phyloP scores from a whole-genome alignment of 768 basidiomycete genomes.

The Termitomyces sp. region DNA sequence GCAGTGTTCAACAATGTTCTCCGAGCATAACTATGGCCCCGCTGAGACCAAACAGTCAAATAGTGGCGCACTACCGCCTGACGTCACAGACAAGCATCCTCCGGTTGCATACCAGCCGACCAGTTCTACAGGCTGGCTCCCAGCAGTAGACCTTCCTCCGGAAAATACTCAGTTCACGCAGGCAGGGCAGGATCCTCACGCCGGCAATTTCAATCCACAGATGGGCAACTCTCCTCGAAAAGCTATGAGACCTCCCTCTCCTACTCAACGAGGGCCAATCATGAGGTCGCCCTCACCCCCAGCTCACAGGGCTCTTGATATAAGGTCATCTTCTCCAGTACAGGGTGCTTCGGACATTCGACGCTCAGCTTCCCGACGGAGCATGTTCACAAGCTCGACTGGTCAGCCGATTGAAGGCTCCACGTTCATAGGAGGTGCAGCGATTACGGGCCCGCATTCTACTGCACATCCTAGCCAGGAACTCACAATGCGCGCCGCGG shows the following conservation, averaged over 20 bases:
- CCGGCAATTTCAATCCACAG: not conserved
- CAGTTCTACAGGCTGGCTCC: constrained; percentile 14
- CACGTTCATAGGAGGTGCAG: constrained; percentile 52
- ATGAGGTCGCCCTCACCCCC: constrained; percentile 1
- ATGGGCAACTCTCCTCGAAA: not conserved
- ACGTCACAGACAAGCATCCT: not conserved
- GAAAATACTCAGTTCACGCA: not conserved
- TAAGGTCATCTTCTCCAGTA: not conserved
- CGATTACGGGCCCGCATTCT: constrained; percentile 43
- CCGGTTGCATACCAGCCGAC: not conserved
- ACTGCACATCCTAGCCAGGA: constrained; percentile 36
- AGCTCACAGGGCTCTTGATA: not conserved
- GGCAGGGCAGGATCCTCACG: not conserved
- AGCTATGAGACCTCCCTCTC: not conserved
- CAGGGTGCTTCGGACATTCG: not conserved
- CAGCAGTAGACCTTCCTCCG: constrained; percentile 14
- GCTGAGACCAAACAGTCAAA: not conserved
- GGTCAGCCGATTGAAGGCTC: constrained; percentile 27
- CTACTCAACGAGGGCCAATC: not conserved
- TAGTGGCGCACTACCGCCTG: not conserved
- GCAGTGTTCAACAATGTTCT: constrained; percentile 1
- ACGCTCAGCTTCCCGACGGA: constrained; percentile 22
- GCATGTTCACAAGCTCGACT: constrained; percentile 28
- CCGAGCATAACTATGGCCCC: not conserved
- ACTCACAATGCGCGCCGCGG: constrained; percentile 33